Evolutionary conservation across 352 stramenopile genomes (phyloP).

Genomic region (Globisporangium spiculum): DNA sequence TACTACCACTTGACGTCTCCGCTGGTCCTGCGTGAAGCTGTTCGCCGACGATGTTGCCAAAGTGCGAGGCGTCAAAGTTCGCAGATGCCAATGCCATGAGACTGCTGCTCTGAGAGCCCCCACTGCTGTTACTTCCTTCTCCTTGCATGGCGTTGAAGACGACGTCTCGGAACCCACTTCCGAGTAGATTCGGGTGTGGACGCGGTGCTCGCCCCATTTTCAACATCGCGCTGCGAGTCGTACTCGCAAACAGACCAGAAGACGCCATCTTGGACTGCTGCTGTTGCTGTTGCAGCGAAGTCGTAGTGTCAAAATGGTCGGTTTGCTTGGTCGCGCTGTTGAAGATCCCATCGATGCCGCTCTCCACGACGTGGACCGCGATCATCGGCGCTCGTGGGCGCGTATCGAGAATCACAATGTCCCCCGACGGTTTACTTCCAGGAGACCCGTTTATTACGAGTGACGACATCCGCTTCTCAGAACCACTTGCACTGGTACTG

Average conservation of each 20-base stretch:
- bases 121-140: background rate
- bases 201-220: slow-evolving; percentile 2
- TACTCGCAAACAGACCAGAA: background rate
- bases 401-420: background rate
- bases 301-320: background rate
- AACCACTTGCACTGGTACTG: no score
- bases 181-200: background rate
- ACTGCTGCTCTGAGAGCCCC: background rate
- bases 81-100: background rate
- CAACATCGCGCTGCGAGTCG: slow-evolving; percentile 15
- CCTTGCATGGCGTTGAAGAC: slow-evolving; percentile 16
- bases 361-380: slow-evolving; percentile 17
- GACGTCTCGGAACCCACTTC: slow-evolving; percentile 9
- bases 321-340: background rate
- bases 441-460: background rate
- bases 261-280: no score
- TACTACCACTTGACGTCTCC: background rate
- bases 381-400: background rate
- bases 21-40: background rate
- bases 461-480: background rate
- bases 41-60: slow-evolving; percentile 6
- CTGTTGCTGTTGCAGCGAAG: background rate
- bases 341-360: slow-evolving; percentile 16
- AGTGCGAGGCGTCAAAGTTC: background rate
- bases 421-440: background rate